Conservation (phyloP, 495 filamentous ascomycete species). For the Apiosordaria backusii region DNA sequence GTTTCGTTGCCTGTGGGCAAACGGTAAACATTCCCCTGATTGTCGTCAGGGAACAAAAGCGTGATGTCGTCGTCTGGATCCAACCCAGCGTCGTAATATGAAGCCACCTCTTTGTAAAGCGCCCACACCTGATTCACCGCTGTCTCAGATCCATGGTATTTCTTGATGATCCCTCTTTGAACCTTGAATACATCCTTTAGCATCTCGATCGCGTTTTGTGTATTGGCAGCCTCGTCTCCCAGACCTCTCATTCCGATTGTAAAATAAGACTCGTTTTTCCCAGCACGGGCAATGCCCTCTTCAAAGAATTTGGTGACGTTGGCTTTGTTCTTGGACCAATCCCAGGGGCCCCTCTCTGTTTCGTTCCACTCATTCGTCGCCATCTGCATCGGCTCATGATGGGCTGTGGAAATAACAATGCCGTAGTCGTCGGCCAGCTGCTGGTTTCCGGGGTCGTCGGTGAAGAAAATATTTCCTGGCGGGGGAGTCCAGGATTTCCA, state of each 20-base stretch:
- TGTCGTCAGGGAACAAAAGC: constrained; percentile 64
- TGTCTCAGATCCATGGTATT: constrained; percentile 29
- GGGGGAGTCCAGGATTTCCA: constrained; percentile 47
- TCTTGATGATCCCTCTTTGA: constrained; percentile 24
- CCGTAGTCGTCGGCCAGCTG: constrained; percentile 59
- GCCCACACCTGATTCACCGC: constrained; percentile 57
- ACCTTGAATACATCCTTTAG: constrained; percentile 44
- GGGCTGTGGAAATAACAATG: constrained; percentile 58
- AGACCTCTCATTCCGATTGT: constrained; percentile 61
- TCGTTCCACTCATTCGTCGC: constrained; percentile 58
- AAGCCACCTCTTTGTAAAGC: constrained; percentile 58
- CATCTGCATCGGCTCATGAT: constrained; percentile 62
- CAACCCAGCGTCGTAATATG: constrained; percentile 58
- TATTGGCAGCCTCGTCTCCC: constrained; percentile 50
- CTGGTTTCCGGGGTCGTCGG: constrained; percentile 57
- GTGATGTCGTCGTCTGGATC: constrained; percentile 59
- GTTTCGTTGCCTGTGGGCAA: constrained; percentile 55
- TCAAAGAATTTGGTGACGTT: constrained; percentile 52
- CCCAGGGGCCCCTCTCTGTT: constrained; percentile 48
- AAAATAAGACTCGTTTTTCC: constrained; percentile 50
- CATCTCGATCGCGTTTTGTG: constrained; percentile 39
- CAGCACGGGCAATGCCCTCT: constrained; percentile 53
- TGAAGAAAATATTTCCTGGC: constrained; percentile 49
- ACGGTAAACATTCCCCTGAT: constrained; percentile 57
- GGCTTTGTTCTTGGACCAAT: constrained; percentile 54